phyloP scores from a whole-genome alignment of 768 basidiomycete genomes.

The Naganishia antarctica region DNA sequence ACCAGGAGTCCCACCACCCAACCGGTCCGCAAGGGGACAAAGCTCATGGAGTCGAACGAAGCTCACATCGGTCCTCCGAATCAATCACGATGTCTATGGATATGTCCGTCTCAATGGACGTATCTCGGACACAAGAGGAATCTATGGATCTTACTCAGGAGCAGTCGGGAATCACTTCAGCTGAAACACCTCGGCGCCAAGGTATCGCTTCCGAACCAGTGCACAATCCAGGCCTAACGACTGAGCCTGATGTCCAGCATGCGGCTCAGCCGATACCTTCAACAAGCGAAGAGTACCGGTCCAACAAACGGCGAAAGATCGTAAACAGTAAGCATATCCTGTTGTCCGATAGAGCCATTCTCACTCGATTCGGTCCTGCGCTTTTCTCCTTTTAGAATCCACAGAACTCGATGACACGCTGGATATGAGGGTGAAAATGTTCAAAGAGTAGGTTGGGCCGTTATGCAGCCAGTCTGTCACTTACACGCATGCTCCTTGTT shows the following conservation, averaged over 20 bases:
- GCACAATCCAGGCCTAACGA: too few species aligned
- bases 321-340: conserved; percentile 15
- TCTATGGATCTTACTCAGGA: conserved; percentile 10
- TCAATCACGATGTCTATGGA: conserved; percentile 9
- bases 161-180: not conserved
- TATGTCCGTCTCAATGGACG: conserved; percentile 11
- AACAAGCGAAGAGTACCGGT: not conserved
- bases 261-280: not conserved
- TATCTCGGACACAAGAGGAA: conserved; percentile 1
- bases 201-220: not conserved
- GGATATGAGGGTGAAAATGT: conserved; percentile 38
- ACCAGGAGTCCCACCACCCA: too few species aligned
- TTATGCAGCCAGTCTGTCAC: not conserved
- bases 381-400: conserved; percentile 22
- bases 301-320: conserved; percentile 3
- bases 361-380: not conserved
- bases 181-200: too few species aligned
- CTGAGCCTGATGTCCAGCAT: not conserved
- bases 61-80: not conserved
- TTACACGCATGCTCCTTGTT: not conserved
- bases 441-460: conserved; percentile 36
- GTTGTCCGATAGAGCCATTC: not conserved
- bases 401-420: conserved; percentile 40
- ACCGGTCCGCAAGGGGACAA: not conserved
- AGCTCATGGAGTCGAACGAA: not conserved